Evolutionary conservation across 2,329 filamentous ascomycete species (phyloP).

Genomic region (Graphium sp.): DNA sequence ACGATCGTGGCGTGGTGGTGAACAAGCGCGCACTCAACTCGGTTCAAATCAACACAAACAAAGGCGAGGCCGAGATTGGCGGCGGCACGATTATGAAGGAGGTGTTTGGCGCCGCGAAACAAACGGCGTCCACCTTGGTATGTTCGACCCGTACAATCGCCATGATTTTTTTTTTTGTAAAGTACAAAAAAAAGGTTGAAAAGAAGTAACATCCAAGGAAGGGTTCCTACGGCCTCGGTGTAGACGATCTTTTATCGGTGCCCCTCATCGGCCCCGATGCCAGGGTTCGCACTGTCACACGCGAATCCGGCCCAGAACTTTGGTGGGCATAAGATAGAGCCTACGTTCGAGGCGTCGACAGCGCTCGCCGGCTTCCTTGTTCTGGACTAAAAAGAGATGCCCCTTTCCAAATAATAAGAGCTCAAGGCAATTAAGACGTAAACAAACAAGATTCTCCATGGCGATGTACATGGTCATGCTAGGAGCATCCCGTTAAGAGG

Average conservation of each 20-base stretch:
- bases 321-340: too few relatives aligned
- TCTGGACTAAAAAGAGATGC: too few relatives aligned
- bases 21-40: background rate
- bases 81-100: background rate
- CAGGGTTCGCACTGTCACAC: background rate
- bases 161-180: too few relatives aligned
- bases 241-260: constrained; percentile 1
- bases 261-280: background rate
- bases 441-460: too few relatives aligned
- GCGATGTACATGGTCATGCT: background rate
- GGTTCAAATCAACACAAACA: background rate
- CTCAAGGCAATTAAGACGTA: too few relatives aligned
- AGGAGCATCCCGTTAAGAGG: background rate
- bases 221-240: constrained; percentile 1
- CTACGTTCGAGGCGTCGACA: too few relatives aligned
- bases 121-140: too few relatives aligned
- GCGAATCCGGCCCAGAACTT: constrained; percentile 6
- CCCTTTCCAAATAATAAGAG: too few relatives aligned
- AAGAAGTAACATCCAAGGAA: background rate
- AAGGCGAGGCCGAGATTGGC: background rate
- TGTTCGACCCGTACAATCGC: too few relatives aligned
- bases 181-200: too few relatives aligned
- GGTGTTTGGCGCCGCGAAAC: background rate
- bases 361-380: too few relatives aligned
- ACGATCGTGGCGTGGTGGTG: background rate